phyloP scores from a whole-genome alignment of 2,329 filamentous ascomycete genomes.

The Didymella pomorum region DNA sequence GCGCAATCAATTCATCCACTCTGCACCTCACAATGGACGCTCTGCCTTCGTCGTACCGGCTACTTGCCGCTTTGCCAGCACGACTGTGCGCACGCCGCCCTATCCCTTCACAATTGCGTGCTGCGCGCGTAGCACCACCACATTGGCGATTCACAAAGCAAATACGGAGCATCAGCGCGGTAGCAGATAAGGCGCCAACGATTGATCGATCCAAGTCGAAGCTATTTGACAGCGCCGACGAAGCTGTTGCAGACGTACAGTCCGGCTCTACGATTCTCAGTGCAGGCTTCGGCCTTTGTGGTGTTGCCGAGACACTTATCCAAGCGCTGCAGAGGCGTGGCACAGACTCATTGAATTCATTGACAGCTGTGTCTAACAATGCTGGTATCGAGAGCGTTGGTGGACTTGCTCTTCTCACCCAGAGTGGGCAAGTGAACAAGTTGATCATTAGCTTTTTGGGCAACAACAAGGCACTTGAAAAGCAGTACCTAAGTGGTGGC shows the following conservation, averaged over 20 bases:
- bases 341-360: constrained; percentile 43
- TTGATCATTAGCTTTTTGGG: constrained; percentile 81
- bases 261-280: constrained; percentile 49
- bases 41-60: constrained; percentile 38
- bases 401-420: constrained; percentile 73
- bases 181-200: constrained; percentile 34
- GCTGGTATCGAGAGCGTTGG: constrained; percentile 72
- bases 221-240: constrained; percentile 48
- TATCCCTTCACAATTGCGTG: constrained; percentile 40
- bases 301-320: constrained; percentile 51
- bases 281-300: constrained; percentile 51
- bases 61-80: constrained; percentile 40
- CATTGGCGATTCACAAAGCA: constrained; percentile 37
- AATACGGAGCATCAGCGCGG: constrained; percentile 34
- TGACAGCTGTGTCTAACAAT: constrained; percentile 84
- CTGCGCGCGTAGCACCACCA: constrained; percentile 27
- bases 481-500: constrained; percentile 74
- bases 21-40: constrained; percentile 38
- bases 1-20: constrained; percentile 3
- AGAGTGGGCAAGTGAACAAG: constrained; percentile 73
- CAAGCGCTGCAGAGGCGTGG: constrained; percentile 46
- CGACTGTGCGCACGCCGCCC: constrained; percentile 39
- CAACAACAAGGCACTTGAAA: constrained; percentile 78
- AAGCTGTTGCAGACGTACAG: constrained; percentile 50
- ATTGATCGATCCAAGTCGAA: constrained; percentile 50